Percentiles rank a stretch among this genome's conserved stretches.
phyloP scores from a whole-genome alignment of 768 basidiomycete species.

The Goffeauzyma gilvescens region DNA sequence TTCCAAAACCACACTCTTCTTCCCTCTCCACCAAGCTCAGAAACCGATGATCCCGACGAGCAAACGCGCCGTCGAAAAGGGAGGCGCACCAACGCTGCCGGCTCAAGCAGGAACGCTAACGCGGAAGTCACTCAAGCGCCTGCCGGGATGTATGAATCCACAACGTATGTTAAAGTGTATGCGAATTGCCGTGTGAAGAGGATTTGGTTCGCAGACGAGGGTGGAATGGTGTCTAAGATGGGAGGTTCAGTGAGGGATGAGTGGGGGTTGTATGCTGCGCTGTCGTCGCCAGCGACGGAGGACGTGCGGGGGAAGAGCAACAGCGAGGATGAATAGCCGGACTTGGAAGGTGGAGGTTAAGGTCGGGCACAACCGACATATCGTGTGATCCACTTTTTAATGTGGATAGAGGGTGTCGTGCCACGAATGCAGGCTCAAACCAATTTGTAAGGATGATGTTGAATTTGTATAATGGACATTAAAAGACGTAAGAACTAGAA shows the following conservation, averaged over 20 bases:
- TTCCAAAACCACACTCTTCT: constrained; percentile 16
- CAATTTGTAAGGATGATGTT: no score
- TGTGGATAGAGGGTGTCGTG: no score
- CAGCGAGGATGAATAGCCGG: no score
- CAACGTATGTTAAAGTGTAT: constrained; percentile 25
- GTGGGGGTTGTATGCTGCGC: constrained; percentile 19
- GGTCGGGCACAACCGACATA: no score
- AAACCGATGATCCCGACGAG: background rate
- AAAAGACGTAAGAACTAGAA: no score
- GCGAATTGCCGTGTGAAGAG: constrained; percentile 26
- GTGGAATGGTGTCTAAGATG: constrained; percentile 15
- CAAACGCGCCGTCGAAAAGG: no score
- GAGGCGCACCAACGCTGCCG: background rate
- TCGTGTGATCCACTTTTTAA: no score
- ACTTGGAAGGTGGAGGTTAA: no score
- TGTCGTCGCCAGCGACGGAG: no score
- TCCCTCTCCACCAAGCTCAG: background rate
- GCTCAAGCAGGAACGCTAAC: background rate
- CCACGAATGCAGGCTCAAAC: no score
- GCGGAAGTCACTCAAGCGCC: constrained; percentile 13
- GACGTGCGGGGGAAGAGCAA: no score
- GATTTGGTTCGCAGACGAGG: constrained; percentile 25
- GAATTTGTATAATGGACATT: no score
- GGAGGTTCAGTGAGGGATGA: constrained; percentile 14
- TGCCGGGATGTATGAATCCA: constrained; percentile 11